Evolutionary conservation across 768 basidiomycete genomes (phyloP).

Genomic region (Pholiota molesta): DNA sequence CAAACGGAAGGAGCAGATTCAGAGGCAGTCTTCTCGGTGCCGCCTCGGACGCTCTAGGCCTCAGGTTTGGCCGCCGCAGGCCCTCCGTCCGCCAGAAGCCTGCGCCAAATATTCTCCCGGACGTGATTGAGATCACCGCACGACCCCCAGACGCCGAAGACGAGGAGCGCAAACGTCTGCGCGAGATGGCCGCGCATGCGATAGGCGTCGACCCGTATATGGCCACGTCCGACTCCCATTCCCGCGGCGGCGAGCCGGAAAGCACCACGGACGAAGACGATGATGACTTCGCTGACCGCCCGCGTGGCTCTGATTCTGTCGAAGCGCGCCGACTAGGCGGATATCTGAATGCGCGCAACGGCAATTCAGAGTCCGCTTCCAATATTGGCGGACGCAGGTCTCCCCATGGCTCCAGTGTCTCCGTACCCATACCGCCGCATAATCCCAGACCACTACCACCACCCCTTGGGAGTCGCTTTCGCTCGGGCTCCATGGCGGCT

Average conservation of each 20-base stretch:
- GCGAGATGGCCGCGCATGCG: slow-evolving; percentile 75
- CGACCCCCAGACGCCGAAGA: slow-evolving; percentile 59
- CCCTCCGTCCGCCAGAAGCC: slow-evolving; percentile 38
- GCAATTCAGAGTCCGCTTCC: slow-evolving; percentile 22
- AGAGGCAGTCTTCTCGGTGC: slow-evolving; percentile 52
- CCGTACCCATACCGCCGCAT: slow-evolving; percentile 29
- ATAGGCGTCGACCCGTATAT: slow-evolving; percentile 67
- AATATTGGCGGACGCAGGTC: slow-evolving; percentile 27
- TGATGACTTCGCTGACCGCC: slow-evolving; percentile 28
- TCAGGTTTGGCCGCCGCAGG: slow-evolving; percentile 51
- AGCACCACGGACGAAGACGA: slow-evolving; percentile 42
- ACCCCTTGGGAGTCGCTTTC: slow-evolving; percentile 30
- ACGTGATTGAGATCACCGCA: slow-evolving; percentile 74
- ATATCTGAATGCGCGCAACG: slow-evolving; percentile 6
- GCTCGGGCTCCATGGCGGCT: slow-evolving; percentile 39
- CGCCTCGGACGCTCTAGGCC: slow-evolving; percentile 54
- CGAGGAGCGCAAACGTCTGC: slow-evolving; percentile 74
- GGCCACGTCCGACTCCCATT: slow-evolving; percentile 41
- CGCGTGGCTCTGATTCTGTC: slow-evolving; percentile 15
- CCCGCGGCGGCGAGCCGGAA: slow-evolving; percentile 29
- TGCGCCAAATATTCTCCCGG: slow-evolving; percentile 56
- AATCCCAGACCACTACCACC: slow-evolving; percentile 16
- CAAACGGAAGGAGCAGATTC: slow-evolving; percentile 31
- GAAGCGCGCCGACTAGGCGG: slow-evolving; percentile 14
- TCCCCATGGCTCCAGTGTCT: slow-evolving; percentile 36